Base-by-base conservation (phyloP, 371 early-diverging fungal species). In the Zychaea mexicana region DNA sequence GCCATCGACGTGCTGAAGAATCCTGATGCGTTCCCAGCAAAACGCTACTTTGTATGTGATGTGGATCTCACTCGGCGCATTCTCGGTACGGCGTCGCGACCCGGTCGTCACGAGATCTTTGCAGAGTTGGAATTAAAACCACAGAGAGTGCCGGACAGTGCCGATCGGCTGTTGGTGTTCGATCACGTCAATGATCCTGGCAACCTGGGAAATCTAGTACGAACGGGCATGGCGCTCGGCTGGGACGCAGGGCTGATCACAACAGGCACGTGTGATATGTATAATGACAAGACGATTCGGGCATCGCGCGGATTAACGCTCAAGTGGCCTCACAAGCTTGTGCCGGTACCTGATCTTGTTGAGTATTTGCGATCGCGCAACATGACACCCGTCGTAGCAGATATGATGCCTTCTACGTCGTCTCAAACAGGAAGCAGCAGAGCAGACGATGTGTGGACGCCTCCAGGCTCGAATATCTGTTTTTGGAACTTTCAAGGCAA, bases 151-250 rank as follows among this genome's bases (percentile, higher is more conserved):
- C 32, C 61, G 17, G 31, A 60, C 8, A 52, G 61, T 6, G 26
- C 61, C 1, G 69, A 73, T 64, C 66, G 70, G 10, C 24, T 85
- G 54, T 61, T 88, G 28, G 77, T 88, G 1, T 72, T 85, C 27
- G 80, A 88, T 60, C 75, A 72, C n/a, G 73, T 88, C 31, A 79
- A 68, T 30, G 85, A 86, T 65, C 84, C 85, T 13, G 85, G 80
- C 3, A 83, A 82, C 53, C 67, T 85, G 54, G 88, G 88, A 7
- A 74, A 74, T 1, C 57, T 88, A 26, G 73, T 88, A 2, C 70
- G 86, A 17, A 78, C 88, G 12, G 86, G 80, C 9, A 77, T 65
- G 42, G 86, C 78, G 0, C 67, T 88, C 8, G 82, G 79, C 9
- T 88, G 88, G 88, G 64, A 73, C 53, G 72, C 74, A 2, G 81